These are phyloP conservation scores for Truncatella angustata DNA, from an alignment of 2,329 filamentous ascomycete species.

Conservation along the genomic window DNA sequence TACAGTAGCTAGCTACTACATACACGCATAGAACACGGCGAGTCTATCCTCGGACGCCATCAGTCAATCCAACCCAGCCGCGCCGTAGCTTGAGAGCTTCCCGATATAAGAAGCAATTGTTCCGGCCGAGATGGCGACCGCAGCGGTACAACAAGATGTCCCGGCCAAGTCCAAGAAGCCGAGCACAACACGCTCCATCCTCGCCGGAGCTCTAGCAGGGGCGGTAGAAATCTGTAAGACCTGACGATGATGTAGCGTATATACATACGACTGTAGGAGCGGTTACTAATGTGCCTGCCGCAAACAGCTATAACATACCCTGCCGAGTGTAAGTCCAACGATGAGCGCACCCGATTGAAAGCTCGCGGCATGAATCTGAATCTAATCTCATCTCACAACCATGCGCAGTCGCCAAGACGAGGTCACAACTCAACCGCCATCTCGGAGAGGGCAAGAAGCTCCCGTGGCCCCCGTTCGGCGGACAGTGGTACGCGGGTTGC, in stretches of 20 bases:
- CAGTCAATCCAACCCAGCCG: neutral
- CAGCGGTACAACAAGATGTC: slow-evolving; percentile 11
- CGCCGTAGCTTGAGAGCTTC: neutral
- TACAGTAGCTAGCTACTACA: neutral
- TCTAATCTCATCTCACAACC: neutral
- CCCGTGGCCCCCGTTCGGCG: slow-evolving; percentile 90
- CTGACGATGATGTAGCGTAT: too few relatives aligned
- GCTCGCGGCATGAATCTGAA: too few relatives aligned
- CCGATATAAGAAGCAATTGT: neutral
- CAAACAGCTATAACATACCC: slow-evolving; percentile 74
- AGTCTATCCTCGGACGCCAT: neutral
- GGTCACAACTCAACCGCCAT: slow-evolving; percentile 86
- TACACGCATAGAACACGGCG: too few relatives aligned
- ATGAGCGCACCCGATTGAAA: neutral
- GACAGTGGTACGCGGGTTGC: slow-evolving; percentile 96
- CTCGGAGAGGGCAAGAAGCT: slow-evolving; percentile 81
- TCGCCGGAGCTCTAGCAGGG: slow-evolving; percentile 90
- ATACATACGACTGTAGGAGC: too few relatives aligned
- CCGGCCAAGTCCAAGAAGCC: slow-evolving; percentile 49
- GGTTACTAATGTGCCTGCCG: too few relatives aligned
- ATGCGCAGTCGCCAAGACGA: slow-evolving; percentile 79
- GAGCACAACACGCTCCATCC: slow-evolving; percentile 81
- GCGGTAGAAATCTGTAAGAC: slow-evolving; percentile 89
- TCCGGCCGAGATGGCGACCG: slow-evolving; percentile 9
- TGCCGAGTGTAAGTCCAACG: slow-evolving; percentile 60